A percentile compares a stretch with the other conserved stretches of the same genome.
Conservation (phyloP, 768 basidiomycete species). For the Tulasnella sp. region DNA sequence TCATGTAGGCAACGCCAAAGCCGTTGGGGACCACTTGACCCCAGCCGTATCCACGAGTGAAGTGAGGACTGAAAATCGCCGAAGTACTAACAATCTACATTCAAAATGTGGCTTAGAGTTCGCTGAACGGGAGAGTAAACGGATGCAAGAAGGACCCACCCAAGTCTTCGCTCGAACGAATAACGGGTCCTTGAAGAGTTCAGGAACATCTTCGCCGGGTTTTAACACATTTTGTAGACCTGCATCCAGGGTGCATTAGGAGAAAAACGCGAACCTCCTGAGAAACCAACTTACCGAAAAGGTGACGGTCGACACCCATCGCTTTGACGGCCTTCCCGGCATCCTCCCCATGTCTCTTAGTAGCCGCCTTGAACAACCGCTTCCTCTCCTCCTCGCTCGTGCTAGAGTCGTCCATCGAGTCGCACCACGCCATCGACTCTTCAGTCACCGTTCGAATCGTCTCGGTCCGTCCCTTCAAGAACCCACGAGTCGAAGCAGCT, state of each 20-base stretch:
- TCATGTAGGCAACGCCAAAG: conserved; percentile 92
- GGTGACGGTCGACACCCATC: conserved; percentile 79
- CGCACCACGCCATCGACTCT: conserved; percentile 74
- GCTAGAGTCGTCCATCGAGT: conserved; percentile 59
- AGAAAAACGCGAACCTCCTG: background rate
- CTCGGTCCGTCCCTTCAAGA: conserved; percentile 87
- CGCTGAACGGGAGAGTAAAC: no score
- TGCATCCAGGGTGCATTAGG: conserved; percentile 31
- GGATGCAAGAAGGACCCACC: conserved; percentile 40
- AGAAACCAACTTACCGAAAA: conserved; percentile 57
- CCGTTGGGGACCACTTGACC: conserved; percentile 93
- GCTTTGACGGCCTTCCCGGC: conserved; percentile 63
- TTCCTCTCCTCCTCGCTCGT: conserved; percentile 46
- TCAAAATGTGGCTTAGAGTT: background rate
- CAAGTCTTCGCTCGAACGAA: conserved; percentile 69
- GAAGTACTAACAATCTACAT: conserved; percentile 65
- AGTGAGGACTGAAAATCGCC: conserved; percentile 79
- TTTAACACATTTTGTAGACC: conserved; percentile 67
- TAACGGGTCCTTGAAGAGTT: conserved; percentile 71
- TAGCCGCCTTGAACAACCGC: conserved; percentile 54
- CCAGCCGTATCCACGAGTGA: conserved; percentile 80
- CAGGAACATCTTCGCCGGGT: conserved; percentile 60
- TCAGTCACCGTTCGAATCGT: conserved; percentile 79
- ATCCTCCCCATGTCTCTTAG: conserved; percentile 59
- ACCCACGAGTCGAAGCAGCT: conserved; percentile 84